phyloP scores from a whole-genome alignment of 2,329 filamentous ascomycete genomes.

The Fusarium ambrosium region DNA sequence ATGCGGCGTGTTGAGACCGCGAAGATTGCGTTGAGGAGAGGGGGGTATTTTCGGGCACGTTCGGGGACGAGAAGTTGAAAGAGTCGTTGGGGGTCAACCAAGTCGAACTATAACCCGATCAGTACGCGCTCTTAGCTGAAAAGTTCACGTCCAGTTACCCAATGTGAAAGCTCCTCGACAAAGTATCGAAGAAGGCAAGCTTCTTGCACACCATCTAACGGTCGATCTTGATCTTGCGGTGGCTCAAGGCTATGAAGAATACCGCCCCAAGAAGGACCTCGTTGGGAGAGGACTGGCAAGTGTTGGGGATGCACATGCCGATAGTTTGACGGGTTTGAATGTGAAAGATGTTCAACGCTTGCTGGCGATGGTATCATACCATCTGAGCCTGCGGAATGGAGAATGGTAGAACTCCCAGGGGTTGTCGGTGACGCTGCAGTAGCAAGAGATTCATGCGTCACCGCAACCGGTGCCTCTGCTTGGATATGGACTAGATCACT shows the following conservation, averaged over 20 bases:
- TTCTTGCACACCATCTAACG: constrained; percentile 24
- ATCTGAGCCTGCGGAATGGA: background rate
- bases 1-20: constrained; percentile 34
- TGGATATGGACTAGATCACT: background rate
- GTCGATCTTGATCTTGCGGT: background rate
- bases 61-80: constrained; percentile 38
- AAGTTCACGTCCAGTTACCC: constrained; percentile 15
- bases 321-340: background rate
- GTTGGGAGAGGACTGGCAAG: constrained; percentile 5
- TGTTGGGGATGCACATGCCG: background rate
- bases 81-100: constrained; percentile 20
- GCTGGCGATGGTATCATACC: constrained; percentile 1
- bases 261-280: constrained; percentile 27
- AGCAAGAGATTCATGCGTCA: background rate
- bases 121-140: too few species aligned
- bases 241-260: constrained; percentile 8
- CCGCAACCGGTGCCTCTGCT: background rate
- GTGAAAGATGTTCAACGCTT: background rate
- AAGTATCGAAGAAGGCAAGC: constrained; percentile 40
- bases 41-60: constrained; percentile 28
- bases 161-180: constrained; percentile 31
- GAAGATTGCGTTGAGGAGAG: constrained; percentile 30
- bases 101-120: constrained; percentile 19
- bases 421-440: background rate
- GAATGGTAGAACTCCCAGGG: background rate